Percentiles rank a stretch among this genome's conserved stretches.
phyloP scores from a whole-genome alignment of 2,329 filamentous ascomycete species.

The Arthroderma uncinatum region DNA sequence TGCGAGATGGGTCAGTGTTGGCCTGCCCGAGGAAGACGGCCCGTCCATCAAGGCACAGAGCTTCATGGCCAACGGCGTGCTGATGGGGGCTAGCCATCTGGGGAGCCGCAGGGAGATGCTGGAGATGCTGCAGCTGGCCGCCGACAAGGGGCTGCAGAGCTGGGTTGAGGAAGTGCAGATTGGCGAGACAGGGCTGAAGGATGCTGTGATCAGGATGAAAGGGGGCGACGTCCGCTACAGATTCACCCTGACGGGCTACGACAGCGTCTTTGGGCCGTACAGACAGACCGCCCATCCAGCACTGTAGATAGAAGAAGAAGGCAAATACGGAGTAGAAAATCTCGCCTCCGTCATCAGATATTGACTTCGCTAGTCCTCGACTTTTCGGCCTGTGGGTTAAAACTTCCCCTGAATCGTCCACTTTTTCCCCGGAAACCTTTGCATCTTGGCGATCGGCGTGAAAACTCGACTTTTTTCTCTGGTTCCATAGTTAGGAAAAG shows the following conservation, averaged over 20 bases:
- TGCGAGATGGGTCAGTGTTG: slow-evolving; percentile 68
- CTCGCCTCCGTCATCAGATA: too few relatives aligned
- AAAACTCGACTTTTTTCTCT: too few relatives aligned
- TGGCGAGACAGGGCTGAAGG: slow-evolving; percentile 55
- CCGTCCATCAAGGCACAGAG: slow-evolving; percentile 61
- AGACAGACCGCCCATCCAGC: too few relatives aligned
- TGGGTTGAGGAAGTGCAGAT: slow-evolving; percentile 65
- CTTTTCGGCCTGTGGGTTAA: too few relatives aligned
- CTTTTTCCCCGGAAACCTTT: too few relatives aligned
- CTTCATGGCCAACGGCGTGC: slow-evolving; percentile 61
- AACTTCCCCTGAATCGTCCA: too few relatives aligned
- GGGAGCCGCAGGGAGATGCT: slow-evolving; percentile 60
- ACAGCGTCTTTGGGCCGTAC: slow-evolving; percentile 31
- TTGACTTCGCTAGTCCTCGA: too few relatives aligned
- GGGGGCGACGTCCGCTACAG: slow-evolving; percentile 62
- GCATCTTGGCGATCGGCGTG: too few relatives aligned
- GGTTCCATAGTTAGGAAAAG: too few relatives aligned
- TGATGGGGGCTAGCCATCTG: slow-evolving; percentile 60
- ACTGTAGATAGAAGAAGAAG: too few relatives aligned
- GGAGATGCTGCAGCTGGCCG: slow-evolving; percentile 60
- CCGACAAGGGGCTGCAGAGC: slow-evolving; percentile 55
- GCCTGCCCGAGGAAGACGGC: slow-evolving; percentile 65
- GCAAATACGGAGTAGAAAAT: too few relatives aligned
- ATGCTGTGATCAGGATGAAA: slow-evolving; percentile 58
- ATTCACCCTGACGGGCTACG: slow-evolving; percentile 50